phyloP scores from a whole-genome alignment of 192 early-diverging fungal species.

The Rhizophagus prolifer region DNA sequence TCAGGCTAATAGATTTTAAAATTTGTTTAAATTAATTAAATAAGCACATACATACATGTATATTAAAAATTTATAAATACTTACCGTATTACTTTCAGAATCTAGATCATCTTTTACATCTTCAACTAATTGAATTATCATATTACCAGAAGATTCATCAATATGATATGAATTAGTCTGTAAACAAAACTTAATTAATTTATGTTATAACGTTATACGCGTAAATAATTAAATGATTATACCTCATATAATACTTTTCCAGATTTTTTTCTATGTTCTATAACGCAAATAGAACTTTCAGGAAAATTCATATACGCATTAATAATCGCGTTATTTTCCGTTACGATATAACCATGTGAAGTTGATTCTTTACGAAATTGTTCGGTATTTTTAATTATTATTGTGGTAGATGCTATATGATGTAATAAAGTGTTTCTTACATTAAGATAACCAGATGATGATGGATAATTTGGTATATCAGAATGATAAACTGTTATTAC shows the following conservation, averaged over 20 bases:
- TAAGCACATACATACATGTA: too few relatives aligned
- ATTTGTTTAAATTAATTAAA: background rate
- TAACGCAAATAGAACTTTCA: conserved; percentile 38
- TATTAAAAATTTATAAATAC: too few relatives aligned
- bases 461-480: conserved; percentile 40
- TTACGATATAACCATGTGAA: conserved; percentile 13
- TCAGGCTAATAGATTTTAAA: conserved; percentile 43
- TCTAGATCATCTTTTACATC: conserved; percentile 37
- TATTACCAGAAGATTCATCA: background rate
- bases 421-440: conserved; percentile 32
- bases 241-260: conserved; percentile 45
- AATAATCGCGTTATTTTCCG: conserved; percentile 30
- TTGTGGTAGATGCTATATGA: conserved; percentile 38
- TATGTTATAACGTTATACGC: too few relatives aligned
- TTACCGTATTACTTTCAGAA: conserved; percentile 33
- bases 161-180: conserved; percentile 40
- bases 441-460: conserved; percentile 29
- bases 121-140: conserved; percentile 34
- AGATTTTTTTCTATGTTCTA: conserved; percentile 45
- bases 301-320: conserved; percentile 33
- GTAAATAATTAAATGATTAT: background rate
- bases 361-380: conserved; percentile 34
- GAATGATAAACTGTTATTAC: conserved; percentile 42
- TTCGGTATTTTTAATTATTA: conserved; percentile 38
- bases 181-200: background rate